Conservation (phyloP, 305 asterid species). For the Stenogyne calaminthoides region DNA sequence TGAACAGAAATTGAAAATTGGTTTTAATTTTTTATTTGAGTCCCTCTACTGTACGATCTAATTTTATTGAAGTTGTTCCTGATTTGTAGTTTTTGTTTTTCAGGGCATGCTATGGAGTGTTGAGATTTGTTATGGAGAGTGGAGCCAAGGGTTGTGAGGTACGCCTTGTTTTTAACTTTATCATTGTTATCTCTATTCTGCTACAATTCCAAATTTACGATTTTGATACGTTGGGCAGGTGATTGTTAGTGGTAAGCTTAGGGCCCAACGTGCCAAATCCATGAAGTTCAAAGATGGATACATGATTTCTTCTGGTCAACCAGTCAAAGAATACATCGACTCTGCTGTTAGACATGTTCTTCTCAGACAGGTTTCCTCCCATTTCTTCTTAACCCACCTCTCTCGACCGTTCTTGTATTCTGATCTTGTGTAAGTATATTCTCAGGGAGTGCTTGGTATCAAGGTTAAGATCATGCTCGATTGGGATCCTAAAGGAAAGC, state of each 20-base stretch:
- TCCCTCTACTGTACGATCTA: not conserved
- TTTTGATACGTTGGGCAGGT: constrained; percentile 30
- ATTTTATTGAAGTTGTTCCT: not conserved
- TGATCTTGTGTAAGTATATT: not conserved
- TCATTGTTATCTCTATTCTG: not conserved
- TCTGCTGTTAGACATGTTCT: constrained; percentile 54
- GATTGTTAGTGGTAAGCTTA: constrained; percentile 52
- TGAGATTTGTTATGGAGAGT: constrained; percentile 58
- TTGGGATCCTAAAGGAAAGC: constrained; percentile 61
- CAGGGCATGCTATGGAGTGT: constrained; percentile 59
- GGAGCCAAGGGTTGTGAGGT: constrained; percentile 67
- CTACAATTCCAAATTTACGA: not conserved
- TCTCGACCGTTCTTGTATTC: not conserved
- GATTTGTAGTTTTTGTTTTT: not conserved
- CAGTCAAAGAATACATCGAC: constrained; percentile 52
- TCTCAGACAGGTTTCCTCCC: constrained; percentile 46
- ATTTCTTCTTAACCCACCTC: not conserved
- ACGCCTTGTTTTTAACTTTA: not conserved
- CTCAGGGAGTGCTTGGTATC: constrained; percentile 51
- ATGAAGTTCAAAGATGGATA: constrained; percentile 60
- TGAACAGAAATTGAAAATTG: too few species aligned
- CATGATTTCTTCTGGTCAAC: constrained; percentile 57
- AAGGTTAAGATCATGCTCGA: constrained; percentile 62
- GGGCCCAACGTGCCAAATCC: constrained; percentile 58
- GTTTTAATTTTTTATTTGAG: too few species aligned